These are phyloP conservation scores for Capsella rubella DNA, from an alignment of 441 rosid species.

Conservation along the genomic window DNA sequence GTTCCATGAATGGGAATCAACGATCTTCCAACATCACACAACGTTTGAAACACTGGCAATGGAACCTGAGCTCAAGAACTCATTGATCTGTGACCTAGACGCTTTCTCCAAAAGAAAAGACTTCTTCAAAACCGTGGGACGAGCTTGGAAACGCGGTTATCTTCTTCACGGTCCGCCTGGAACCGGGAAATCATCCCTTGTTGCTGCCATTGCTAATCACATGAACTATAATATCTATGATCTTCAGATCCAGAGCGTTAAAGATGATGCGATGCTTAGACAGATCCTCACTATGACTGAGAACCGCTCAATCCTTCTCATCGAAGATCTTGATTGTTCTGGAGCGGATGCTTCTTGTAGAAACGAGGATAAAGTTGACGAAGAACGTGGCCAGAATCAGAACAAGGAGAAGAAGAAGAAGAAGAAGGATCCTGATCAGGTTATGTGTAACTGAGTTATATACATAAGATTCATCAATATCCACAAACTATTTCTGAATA, in stretches of 20 bases:
- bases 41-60: not conserved
- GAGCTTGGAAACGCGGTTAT: slow-evolving; percentile 1
- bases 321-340: not conserved
- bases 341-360: no score
- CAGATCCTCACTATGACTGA: not conserved
- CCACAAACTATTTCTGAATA: not conserved
- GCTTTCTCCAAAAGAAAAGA: slow-evolving; percentile 2
- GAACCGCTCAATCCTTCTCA: not conserved
- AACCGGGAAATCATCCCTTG: not conserved
- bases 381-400: no score
- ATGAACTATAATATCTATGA: not conserved
- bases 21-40: not conserved
- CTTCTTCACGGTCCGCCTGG: not conserved
- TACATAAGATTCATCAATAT: no score
- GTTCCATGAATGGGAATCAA: not conserved
- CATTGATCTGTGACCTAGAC: slow-evolving; percentile 1
- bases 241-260: not conserved
- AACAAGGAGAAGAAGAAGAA: no score
- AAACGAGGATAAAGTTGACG: no score
- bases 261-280: not conserved
- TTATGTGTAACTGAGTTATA: no score
- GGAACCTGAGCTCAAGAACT: slow-evolving; percentile 3
- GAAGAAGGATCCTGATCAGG: no score
- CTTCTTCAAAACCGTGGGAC: not conserved
- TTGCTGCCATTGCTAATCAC: not conserved